phyloP scores from a whole-genome alignment of 1,139 yeast genomes.

The Saccharomyces hybrid region DNA sequence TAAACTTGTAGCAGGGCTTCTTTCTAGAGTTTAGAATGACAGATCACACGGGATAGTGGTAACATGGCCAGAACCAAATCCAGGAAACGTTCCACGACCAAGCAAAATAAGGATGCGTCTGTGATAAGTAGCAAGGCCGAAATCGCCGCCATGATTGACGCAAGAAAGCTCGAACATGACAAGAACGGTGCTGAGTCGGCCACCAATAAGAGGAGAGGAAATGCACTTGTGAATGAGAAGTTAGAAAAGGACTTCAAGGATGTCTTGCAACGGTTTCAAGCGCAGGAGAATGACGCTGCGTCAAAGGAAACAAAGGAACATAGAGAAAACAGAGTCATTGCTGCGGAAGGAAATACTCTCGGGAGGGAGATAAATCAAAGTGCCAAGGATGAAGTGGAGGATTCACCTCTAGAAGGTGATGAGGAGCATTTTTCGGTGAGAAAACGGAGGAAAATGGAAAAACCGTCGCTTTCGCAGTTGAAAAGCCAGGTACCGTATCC shows the following conservation, averaged over 20 bases:
- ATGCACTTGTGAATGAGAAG: not conserved
- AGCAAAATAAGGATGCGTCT: not conserved
- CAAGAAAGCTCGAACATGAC: not conserved
- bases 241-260: constrained; percentile 6
- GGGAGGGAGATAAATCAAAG: too few relatives aligned
- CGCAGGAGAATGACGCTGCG: not conserved
- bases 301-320: constrained; percentile 1
- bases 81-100: not conserved
- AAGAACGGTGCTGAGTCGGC: not conserved
- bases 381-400: not conserved
- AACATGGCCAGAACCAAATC: not conserved
- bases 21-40: not conserved
- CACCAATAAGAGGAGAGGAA: not conserved
- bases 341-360: not conserved
- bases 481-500: constrained; percentile 58
- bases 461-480: constrained; percentile 60
- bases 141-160: not conserved
- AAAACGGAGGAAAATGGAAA: constrained; percentile 44
- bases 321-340: not conserved
- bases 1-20: too few relatives aligned
- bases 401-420: not conserved
- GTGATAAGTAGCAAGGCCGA: not conserved
- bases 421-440: constrained; percentile 28
- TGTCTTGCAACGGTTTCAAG: constrained; percentile 7
- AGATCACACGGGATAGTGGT: not conserved